phyloP scores from a whole-genome alignment of 1,284 basidiomycete genomes.

The Mycena citricolor region DNA sequence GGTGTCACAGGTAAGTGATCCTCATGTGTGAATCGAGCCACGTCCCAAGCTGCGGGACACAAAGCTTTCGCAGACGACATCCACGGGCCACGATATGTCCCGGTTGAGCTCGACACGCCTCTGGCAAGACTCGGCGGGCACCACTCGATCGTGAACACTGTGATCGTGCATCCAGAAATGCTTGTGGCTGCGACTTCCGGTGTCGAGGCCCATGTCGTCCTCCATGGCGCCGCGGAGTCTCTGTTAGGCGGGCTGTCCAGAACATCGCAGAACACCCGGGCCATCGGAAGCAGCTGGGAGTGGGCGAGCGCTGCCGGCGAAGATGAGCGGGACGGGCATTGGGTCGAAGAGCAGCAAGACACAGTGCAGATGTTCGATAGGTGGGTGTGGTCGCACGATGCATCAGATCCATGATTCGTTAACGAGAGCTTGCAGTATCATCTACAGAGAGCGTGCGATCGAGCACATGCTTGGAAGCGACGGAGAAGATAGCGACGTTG shows the following conservation, averaged over 20 bases:
- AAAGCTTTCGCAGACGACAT: slow-evolving; percentile 12
- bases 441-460: too few species aligned
- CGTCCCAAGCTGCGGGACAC: too few species aligned
- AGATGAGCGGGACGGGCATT: slow-evolving; percentile 22
- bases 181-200: slow-evolving; percentile 67
- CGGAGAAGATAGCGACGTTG: too few species aligned
- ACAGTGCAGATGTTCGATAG: slow-evolving; percentile 49
- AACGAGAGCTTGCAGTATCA: too few species aligned
- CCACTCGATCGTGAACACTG: slow-evolving; percentile 71
- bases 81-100: slow-evolving; percentile 13
- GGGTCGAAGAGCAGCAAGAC: slow-evolving; percentile 36
- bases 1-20: slow-evolving; percentile 11
- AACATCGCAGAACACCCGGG: slow-evolving; percentile 50
- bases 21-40: not conserved
- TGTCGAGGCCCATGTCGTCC: slow-evolving; percentile 65
- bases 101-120: slow-evolving; percentile 19
- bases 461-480: too few species aligned
- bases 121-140: slow-evolving; percentile 45
- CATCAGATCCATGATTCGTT: not conserved
- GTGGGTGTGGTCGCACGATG: slow-evolving; percentile 35
- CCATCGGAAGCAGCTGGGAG: slow-evolving; percentile 36
- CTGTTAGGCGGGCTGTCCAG: slow-evolving; percentile 41
- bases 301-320: slow-evolving; percentile 27
- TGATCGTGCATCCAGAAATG: slow-evolving; percentile 69
- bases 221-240: slow-evolving; percentile 62